Evolutionary conservation across 1,284 basidiomycete genomes (phyloP).

Genomic region (Sparassis latifolia): DNA sequence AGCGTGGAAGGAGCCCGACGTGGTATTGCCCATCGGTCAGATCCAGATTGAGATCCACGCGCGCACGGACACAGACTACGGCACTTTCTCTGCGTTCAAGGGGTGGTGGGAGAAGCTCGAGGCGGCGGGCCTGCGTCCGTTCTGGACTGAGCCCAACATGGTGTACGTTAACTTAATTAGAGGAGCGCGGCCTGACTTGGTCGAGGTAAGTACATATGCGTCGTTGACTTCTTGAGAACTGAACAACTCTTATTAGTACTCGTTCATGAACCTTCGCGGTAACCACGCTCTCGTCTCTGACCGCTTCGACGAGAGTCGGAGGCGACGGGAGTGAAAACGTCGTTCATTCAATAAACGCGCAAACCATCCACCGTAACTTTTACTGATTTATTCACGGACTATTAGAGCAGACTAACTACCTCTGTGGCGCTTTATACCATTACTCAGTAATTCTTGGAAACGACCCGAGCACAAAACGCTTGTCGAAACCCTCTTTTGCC

Average conservation of each 20-base stretch:
- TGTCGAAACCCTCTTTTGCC: too few relatives aligned
- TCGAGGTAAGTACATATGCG: conserved; percentile 24
- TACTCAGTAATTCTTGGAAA: too few relatives aligned
- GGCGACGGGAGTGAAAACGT: too few relatives aligned
- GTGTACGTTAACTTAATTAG: conserved; percentile 31
- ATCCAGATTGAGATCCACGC: conserved; percentile 36
- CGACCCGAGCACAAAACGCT: too few relatives aligned
- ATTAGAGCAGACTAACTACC: too few relatives aligned
- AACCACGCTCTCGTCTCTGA: conserved; percentile 3
- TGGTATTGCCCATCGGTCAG: conserved; percentile 22
- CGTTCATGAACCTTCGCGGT: conserved; percentile 34
- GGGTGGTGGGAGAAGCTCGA: conserved; percentile 22
- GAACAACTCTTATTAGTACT: conserved; percentile 24
- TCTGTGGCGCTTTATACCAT: too few relatives aligned
- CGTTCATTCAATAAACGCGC: too few relatives aligned
- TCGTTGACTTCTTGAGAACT: neutral
- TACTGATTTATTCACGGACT: too few relatives aligned
- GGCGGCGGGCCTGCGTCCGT: conserved; percentile 19
- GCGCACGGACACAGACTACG: conserved; percentile 10
- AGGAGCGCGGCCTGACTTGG: conserved; percentile 26
- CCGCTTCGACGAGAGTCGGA: neutral
- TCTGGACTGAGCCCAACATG: conserved; percentile 28
- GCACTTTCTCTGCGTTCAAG: conserved; percentile 30
- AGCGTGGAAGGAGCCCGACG: neutral
- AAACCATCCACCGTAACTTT: too few relatives aligned